Percentiles rank a stretch among this genome's conserved stretches.
These are phyloP conservation scores for Cladosporium sp. DNA, from an alignment of 2,329 filamentous ascomycete genomes.

Conservation along the genomic window DNA sequence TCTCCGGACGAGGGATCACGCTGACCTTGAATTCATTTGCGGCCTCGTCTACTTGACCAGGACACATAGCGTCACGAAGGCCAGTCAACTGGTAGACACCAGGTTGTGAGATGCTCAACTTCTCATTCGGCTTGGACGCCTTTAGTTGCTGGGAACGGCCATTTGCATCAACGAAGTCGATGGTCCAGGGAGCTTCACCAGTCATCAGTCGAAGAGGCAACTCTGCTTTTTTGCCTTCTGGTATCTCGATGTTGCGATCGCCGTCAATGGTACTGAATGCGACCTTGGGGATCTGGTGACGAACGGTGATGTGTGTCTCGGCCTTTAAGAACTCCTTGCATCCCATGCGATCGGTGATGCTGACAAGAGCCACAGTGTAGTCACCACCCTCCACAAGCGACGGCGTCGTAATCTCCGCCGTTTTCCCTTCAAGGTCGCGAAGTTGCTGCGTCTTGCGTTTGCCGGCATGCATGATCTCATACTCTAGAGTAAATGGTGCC, in stretches of 20 bases:
- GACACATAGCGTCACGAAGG: conserved; percentile 75
- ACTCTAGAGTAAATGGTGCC: conserved; percentile 82
- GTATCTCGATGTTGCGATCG: conserved; percentile 66
- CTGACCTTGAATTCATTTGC: conserved; percentile 73
- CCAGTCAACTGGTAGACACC: conserved; percentile 78
- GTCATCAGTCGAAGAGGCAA: conserved; percentile 75
- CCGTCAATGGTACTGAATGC: conserved; percentile 83
- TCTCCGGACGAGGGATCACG: conserved; percentile 77
- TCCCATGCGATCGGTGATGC: conserved; percentile 77
- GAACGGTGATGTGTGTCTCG: conserved; percentile 78
- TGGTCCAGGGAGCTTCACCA: conserved; percentile 77
- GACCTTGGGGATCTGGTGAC: conserved; percentile 80
- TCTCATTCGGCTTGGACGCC: conserved; percentile 32
- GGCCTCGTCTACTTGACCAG: conserved; percentile 70
- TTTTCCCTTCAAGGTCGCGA: conserved; percentile 57
- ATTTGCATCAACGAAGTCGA: conserved; percentile 60
- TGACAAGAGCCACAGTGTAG: conserved; percentile 80
- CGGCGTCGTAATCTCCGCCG: conserved; percentile 70
- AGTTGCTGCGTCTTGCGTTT: conserved; percentile 69
- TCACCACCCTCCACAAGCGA: conserved; percentile 76
- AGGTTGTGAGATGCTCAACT: conserved; percentile 23
- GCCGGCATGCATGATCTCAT: conserved; percentile 86
- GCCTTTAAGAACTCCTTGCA: conserved; percentile 85
- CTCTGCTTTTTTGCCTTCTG: conserved; percentile 69
- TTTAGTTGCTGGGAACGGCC: conserved; percentile 36